Evolutionary conservation across 2,329 filamentous ascomycete species (phyloP).

Genomic region (Nemania sp.): DNA sequence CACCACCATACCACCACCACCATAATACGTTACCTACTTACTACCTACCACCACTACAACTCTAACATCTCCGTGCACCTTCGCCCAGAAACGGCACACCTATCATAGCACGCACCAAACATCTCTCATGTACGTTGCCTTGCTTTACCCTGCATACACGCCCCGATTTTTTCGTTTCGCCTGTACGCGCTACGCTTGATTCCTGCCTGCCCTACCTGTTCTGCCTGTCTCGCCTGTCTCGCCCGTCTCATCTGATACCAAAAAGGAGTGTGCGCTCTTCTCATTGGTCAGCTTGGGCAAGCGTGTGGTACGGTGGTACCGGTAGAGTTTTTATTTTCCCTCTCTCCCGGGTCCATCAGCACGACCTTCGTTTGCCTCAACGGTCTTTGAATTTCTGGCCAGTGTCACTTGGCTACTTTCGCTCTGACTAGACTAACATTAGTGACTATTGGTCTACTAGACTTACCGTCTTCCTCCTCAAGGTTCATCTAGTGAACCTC

Average conservation of each 20-base stretch:
- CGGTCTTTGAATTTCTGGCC: constrained; percentile 10
- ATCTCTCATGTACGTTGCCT: constrained; percentile 30
- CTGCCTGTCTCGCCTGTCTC: not conserved
- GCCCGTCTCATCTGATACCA: constrained; percentile 21
- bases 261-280: constrained; percentile 31
- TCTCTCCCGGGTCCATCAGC: constrained; percentile 24
- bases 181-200: constrained; percentile 22
- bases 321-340: constrained; percentile 36
- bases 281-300: constrained; percentile 33
- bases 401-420: not conserved
- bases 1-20: constrained; percentile 7
- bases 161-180: constrained; percentile 37
- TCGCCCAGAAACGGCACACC: constrained; percentile 16
- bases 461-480: constrained; percentile 10
- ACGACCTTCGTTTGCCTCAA: constrained; percentile 20
- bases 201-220: not conserved
- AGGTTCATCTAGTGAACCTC: constrained; percentile 14
- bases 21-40: not conserved
- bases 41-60: constrained; percentile 2
- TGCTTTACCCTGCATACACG: constrained; percentile 22
- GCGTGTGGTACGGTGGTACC: constrained; percentile 35
- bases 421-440: constrained; percentile 25
- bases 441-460: constrained; percentile 17
- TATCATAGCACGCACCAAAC: constrained; percentile 4
- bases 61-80: constrained; percentile 16